A percentile compares a stretch with the other conserved stretches of the same genome.
Conservation (phyloP, 768 basidiomycete species). For the Epithele typhae region DNA sequence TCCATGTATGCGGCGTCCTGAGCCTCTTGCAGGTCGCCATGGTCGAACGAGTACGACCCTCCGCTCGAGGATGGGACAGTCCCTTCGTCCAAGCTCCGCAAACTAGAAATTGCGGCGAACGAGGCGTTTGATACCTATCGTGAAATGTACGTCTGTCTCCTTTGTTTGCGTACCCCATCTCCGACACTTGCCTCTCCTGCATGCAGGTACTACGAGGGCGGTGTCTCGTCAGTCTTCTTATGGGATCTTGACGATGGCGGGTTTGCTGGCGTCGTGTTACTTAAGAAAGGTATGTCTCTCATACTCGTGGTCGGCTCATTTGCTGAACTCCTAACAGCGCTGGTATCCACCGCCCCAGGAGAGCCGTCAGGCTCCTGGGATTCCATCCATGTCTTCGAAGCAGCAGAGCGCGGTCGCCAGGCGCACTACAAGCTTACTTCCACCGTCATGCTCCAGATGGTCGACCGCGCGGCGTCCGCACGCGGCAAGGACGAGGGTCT, state of each 20-base stretch:
- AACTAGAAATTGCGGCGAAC: conserved; percentile 90
- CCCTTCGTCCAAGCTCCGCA: conserved; percentile 80
- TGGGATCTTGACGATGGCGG: conserved; percentile 98
- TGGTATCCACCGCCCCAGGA: conserved; percentile 48
- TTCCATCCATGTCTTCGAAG: conserved; percentile 97
- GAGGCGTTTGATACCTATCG: conserved; percentile 97
- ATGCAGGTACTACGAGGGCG: conserved; percentile 95
- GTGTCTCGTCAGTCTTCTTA: conserved; percentile 92
- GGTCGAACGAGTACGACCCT: conserved; percentile 96
- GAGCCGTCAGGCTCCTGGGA: conserved; percentile 92
- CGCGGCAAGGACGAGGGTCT: conserved; percentile 17
- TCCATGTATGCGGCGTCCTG: conserved; percentile 1
- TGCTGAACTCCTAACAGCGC: conserved; percentile 37
- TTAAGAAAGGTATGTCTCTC: conserved; percentile 78
- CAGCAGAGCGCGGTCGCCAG: conserved; percentile 83
- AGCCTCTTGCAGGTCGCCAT: conserved; percentile 78
- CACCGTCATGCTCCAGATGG: conserved; percentile 92
- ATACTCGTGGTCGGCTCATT: neutral
- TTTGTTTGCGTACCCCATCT: too few relatives aligned
- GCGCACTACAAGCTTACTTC: conserved; percentile 98
- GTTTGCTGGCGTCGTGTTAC: conserved; percentile 93
- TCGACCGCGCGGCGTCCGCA: conserved; percentile 38
- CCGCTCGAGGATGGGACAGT: conserved; percentile 85
- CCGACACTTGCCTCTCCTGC: too few relatives aligned
- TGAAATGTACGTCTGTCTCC: conserved; percentile 64